phyloP scores from a whole-genome alignment of 2,329 filamentous ascomycete genomes.

The Elsinoe necatrix region DNA sequence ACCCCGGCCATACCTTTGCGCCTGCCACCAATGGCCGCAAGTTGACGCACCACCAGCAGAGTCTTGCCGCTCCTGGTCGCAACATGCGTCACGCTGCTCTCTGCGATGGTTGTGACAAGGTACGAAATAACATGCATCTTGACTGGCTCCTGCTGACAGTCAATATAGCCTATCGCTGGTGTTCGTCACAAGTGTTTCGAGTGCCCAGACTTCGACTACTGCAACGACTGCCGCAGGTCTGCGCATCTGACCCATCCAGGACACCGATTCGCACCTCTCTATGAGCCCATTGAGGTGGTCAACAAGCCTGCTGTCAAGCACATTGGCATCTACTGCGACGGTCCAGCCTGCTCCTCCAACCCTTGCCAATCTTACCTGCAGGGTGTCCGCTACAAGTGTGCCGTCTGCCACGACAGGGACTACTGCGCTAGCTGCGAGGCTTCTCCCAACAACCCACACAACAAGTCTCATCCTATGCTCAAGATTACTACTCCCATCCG shows the following conservation, averaged over 20 bases:
- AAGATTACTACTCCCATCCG: conserved; percentile 93
- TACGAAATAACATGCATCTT: conserved; percentile 24
- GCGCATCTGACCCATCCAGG: conserved; percentile 63
- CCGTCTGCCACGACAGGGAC: conserved; percentile 88
- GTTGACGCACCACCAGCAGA: conserved; percentile 53
- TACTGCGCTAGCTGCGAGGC: conserved; percentile 95
- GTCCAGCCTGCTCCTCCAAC: conserved; percentile 67
- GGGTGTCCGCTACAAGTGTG: conserved; percentile 92
- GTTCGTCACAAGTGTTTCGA: conserved; percentile 93
- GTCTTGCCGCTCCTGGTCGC: conserved; percentile 69
- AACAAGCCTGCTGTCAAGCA: conserved; percentile 49
- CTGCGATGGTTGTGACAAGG: conserved; percentile 86
- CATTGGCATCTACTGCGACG: conserved; percentile 86
- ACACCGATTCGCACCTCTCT: conserved; percentile 85
- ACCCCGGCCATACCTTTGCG: conserved; percentile 75
- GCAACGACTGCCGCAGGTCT: conserved; percentile 61
- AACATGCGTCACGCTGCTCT: conserved; percentile 77
- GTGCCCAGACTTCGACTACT: conserved; percentile 98
- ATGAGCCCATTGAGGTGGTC: conserved; percentile 56
- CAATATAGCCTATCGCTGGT: conserved; percentile 61
- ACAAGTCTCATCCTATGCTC: conserved; percentile 92
- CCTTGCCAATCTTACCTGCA: conserved; percentile 55
- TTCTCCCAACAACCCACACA: conserved; percentile 73
- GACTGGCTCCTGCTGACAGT: conserved; percentile 20
- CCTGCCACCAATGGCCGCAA: conserved; percentile 56